phyloP scores from a whole-genome alignment of 2,329 filamentous ascomycete species.

The Calonectria pauciramosa region DNA sequence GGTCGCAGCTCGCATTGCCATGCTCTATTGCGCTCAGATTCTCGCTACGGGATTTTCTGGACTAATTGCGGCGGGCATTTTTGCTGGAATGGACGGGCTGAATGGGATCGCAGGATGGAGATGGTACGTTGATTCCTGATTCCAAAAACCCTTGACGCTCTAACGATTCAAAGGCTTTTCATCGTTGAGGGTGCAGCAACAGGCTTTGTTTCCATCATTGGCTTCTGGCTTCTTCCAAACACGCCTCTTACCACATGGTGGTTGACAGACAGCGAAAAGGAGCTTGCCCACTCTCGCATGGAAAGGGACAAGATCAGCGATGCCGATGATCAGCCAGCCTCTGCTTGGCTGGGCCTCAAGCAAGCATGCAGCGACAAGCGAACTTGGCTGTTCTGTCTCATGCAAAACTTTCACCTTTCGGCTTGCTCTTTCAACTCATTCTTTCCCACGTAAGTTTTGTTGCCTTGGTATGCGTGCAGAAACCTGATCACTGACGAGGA shows the following conservation, averaged over 20 bases:
- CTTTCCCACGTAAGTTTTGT: slow-evolving; percentile 51
- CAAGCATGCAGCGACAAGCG: slow-evolving; percentile 64
- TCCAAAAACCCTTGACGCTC: neutral
- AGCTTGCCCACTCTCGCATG: slow-evolving; percentile 62
- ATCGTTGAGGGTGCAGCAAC: slow-evolving; percentile 69
- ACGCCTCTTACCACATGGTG: slow-evolving; percentile 60
- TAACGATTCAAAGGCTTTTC: slow-evolving; percentile 41
- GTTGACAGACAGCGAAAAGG: slow-evolving; percentile 61
- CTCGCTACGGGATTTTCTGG: slow-evolving; percentile 78
- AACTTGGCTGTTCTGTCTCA: slow-evolving; percentile 66
- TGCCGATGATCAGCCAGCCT: slow-evolving; percentile 52
- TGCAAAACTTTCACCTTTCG: slow-evolving; percentile 69
- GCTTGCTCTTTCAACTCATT: slow-evolving; percentile 64
- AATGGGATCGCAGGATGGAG: slow-evolving; percentile 72
- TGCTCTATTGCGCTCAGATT: slow-evolving; percentile 72
- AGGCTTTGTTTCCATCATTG: slow-evolving; percentile 45
- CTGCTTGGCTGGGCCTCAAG: slow-evolving; percentile 62
- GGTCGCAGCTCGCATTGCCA: slow-evolving; percentile 71
- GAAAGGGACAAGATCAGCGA: slow-evolving; percentile 66
- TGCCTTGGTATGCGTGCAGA: fast-evolving
- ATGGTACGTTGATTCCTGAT: slow-evolving; percentile 54
- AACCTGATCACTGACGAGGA: neutral
- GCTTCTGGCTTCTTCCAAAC: slow-evolving; percentile 51
- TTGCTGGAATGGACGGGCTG: slow-evolving; percentile 54
- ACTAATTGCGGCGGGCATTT: slow-evolving; percentile 72